A percentile compares a stretch with the other conserved stretches of the same genome.
Evolutionary conservation across 2,329 filamentous ascomycete genomes (phyloP).

Genomic region (Fusarium subglutinans): DNA sequence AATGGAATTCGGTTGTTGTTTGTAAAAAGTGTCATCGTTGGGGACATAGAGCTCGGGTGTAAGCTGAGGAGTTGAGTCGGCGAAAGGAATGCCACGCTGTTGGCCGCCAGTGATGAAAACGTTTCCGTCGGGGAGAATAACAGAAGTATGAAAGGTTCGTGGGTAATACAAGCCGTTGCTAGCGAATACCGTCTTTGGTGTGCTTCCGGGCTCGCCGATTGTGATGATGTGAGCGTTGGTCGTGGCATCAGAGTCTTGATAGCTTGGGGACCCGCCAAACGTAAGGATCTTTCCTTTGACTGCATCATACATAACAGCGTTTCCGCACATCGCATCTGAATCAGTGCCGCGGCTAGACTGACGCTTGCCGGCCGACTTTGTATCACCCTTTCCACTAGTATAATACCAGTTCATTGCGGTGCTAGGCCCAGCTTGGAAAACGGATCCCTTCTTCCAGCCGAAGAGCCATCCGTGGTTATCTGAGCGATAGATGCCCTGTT

Average conservation of each 20-base stretch:
- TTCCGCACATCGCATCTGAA: constrained; percentile 63
- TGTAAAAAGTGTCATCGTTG: constrained; percentile 8
- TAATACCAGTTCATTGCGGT: constrained; percentile 65
- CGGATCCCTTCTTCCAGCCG: constrained; percentile 54
- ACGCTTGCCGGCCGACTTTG: constrained; percentile 37
- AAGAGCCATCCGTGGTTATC: constrained; percentile 45
- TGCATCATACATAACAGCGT: constrained; percentile 67
- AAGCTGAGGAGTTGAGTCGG: constrained; percentile 11
- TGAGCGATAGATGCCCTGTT: constrained; percentile 53
- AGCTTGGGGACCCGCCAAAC: constrained; percentile 58
- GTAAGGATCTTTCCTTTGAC: constrained; percentile 66
- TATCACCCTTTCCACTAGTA: constrained; percentile 43
- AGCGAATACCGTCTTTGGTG: background rate
- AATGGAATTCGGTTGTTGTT: constrained; percentile 12
- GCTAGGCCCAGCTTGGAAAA: constrained; percentile 65
- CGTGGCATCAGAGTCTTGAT: constrained; percentile 54
- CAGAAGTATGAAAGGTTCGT: constrained; percentile 57
- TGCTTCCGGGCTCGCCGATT: constrained; percentile 43
- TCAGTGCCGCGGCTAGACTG: constrained; percentile 46
- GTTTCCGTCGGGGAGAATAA: constrained; percentile 59
- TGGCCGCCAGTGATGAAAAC: constrained; percentile 58
- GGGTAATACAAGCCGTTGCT: constrained; percentile 16
- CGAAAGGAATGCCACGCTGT: constrained; percentile 2
- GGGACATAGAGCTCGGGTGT: constrained; percentile 20
- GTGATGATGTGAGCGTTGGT: constrained; percentile 61